These are phyloP conservation scores for Kuraishia piskuri DNA, from an alignment of 805 yeast species.

Conservation along the genomic window DNA sequence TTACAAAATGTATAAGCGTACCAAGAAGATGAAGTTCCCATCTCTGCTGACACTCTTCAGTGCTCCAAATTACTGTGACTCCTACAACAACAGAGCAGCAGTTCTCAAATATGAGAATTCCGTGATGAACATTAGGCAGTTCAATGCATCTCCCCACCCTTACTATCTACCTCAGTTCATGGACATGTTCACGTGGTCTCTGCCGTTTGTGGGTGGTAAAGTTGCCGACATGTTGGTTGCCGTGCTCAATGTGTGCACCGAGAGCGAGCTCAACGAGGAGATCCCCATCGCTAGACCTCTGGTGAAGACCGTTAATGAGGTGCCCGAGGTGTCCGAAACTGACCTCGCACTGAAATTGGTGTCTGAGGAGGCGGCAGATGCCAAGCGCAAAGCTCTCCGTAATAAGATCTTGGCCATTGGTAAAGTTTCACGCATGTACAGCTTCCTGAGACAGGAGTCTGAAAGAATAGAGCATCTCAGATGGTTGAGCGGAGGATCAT, in stretches of 20 bases:
- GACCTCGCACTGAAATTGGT: not conserved
- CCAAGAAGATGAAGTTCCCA: conserved; percentile 81
- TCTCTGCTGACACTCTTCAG: conserved; percentile 84
- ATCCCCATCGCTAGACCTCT: conserved; percentile 40
- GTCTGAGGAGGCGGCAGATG: conserved; percentile 16
- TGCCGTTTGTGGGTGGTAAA: conserved; percentile 96
- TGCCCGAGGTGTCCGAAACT: conserved; percentile 1
- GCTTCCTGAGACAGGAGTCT: conserved; percentile 79
- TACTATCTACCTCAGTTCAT: conserved; percentile 94
- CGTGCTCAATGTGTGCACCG: conserved; percentile 87
- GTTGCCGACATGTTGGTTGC: conserved; percentile 89
- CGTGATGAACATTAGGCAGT: conserved; percentile 92
- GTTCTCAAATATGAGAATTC: conserved; percentile 85
- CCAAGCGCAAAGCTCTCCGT: conserved; percentile 43
- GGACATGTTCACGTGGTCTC: conserved; percentile 97
- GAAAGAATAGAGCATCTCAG: conserved; percentile 82
- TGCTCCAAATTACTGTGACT: conserved; percentile 92
- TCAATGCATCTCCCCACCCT: conserved; percentile 89
- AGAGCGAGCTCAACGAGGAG: conserved; percentile 83
- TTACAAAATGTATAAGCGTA: conserved; percentile 85
- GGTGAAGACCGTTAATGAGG: conserved; percentile 21
- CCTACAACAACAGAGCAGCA: conserved; percentile 92
- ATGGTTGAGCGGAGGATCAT: conserved; percentile 55
- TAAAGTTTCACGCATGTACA: conserved; percentile 90
- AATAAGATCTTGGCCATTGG: conserved; percentile 94